phyloP scores from a whole-genome alignment of 2,329 filamentous ascomycete species.

The Trichoderma semiorbis region DNA sequence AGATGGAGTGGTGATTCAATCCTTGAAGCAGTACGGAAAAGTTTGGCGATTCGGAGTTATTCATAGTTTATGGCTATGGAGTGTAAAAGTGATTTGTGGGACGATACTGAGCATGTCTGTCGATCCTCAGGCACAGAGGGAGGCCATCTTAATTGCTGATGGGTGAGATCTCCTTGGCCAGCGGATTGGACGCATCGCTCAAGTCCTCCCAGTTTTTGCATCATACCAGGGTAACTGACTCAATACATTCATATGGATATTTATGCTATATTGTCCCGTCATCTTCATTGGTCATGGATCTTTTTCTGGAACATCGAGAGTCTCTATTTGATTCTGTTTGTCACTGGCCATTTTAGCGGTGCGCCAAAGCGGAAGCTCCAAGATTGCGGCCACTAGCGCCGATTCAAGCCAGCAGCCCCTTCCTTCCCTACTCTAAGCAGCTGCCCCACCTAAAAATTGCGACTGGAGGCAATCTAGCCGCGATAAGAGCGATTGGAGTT shows the following conservation, averaged over 20 bases:
- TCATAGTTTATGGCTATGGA: background rate
- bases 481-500: conserved; percentile 17
- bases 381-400: background rate
- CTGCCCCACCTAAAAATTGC: conserved; percentile 3
- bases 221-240: background rate
- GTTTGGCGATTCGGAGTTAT: background rate
- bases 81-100: background rate
- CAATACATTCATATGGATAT: too few species aligned
- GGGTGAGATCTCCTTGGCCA: background rate
- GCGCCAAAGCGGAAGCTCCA: background rate
- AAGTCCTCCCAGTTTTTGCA: background rate
- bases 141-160: background rate
- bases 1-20: background rate
- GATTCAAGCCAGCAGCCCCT: background rate
- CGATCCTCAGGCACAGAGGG: background rate
- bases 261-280: background rate
- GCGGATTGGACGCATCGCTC: background rate
- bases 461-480: background rate
- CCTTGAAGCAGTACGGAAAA: background rate
- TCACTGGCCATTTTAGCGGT: background rate
- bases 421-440: background rate
- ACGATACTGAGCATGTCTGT: background rate
- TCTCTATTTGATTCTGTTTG: background rate
- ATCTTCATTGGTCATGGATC: background rate
- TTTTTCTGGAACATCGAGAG: background rate